phyloP scores from a whole-genome alignment of 202 grass and related monocot species.

The Panicum hallii region DNA sequence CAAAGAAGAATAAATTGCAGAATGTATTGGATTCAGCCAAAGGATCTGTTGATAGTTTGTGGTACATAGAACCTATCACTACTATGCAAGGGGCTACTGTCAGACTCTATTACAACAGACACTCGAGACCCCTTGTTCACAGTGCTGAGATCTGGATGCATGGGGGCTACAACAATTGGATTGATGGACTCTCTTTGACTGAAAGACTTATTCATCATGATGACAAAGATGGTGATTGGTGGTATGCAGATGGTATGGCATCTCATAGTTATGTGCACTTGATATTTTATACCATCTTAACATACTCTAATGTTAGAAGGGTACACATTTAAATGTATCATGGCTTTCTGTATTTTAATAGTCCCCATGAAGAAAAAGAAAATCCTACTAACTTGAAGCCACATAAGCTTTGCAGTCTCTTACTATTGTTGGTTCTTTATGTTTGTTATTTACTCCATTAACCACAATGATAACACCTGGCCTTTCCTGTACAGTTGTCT shows the following conservation, averaged over 20 bases:
- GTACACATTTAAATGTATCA: not conserved
- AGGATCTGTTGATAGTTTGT: constrained; percentile 59
- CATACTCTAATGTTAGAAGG: constrained; percentile 20
- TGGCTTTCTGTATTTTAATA: constrained; percentile 20
- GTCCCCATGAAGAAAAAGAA: not conserved
- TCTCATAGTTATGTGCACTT: constrained; percentile 30
- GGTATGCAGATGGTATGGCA: constrained; percentile 74
- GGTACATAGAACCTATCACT: constrained; percentile 65
- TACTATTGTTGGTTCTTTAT: not conserved
- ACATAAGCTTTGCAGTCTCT: not conserved
- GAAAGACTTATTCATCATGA: constrained; percentile 60
- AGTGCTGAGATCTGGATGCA: constrained; percentile 85
- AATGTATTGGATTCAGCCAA: constrained; percentile 50
- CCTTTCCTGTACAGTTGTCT: constrained; percentile 55
- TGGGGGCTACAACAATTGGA: constrained; percentile 88
- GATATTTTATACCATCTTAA: constrained; percentile 4
- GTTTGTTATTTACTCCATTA: constrained; percentile 27
- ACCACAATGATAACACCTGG: constrained; percentile 25
- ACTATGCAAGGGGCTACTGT: constrained; percentile 54
- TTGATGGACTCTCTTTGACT: constrained; percentile 71
- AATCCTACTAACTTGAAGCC: not conserved
- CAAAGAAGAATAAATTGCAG: constrained; percentile 57
- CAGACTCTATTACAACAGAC: constrained; percentile 75
- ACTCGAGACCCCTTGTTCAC: constrained; percentile 58
- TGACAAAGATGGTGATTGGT: constrained; percentile 71